Base-by-base conservation (phyloP, 805 yeast genomes). In the Ogataea parapolymorpha region DNA sequence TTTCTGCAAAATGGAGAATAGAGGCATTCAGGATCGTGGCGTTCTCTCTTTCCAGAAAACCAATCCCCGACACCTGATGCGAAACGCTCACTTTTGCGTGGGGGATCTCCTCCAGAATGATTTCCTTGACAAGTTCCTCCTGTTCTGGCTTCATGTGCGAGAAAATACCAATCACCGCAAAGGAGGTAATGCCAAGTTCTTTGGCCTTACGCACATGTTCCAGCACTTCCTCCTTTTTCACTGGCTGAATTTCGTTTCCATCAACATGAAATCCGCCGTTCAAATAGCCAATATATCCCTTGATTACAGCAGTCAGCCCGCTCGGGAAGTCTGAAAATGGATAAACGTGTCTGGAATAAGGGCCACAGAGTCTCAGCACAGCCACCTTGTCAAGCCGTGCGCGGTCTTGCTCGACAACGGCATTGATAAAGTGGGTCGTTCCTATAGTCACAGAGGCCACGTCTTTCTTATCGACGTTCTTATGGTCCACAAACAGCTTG, bases 371-470 rank as follows among this genome's bases (percentile, higher is more conserved):
- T 48, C 78, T 53, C n/a, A 72, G 39, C 4, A 71, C 74, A 0
- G 75, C 77, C 12, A 72, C 75, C 35, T 50, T 58, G 14, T 68
- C 73, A 35, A 72, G 51, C 34, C 72, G 53, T 4, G 68, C 65
- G 18, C 53, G 45, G 49, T 72, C 76, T 41, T 66, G 66, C 49
- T 72, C 77, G 16, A 73, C 62, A 17, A 72, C 73, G 12, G 77
- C 75, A 54, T 72, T 72, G 51, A 72, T 71, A 55, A 72, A 72
- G 45, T 72, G 77, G 1, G 77, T 73, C 3, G 77, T 73, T 12
- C 78, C 77, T 45, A 73, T 71, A 2, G 75, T 71, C n/a, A 72
- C 72, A 1, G 74, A 57, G 5, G 57, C 52, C 5, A 73, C 62
- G 7, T 61, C 56, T n/a, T 56, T 50, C n/a, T 46, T 45, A 3